phyloP scores from a whole-genome alignment of 306 rosid species.

The Boehmeria nivea region DNA sequence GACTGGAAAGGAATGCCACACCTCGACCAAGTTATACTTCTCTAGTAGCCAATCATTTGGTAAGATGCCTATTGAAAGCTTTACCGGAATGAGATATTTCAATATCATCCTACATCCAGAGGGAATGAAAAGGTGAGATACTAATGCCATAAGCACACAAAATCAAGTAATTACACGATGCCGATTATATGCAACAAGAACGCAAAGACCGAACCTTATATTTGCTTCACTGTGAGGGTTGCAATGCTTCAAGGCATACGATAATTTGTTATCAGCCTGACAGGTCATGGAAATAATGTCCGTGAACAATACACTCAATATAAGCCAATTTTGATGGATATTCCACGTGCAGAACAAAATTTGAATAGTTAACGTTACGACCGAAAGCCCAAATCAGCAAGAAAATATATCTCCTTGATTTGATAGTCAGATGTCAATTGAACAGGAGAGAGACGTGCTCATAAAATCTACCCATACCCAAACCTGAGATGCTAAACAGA shows the following conservation, averaged over 20 bases:
- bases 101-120: constrained; percentile 70
- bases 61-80: constrained; percentile 93
- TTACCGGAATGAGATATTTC: constrained; percentile 89
- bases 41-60: constrained; percentile 66
- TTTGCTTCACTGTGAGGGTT: constrained; percentile 72
- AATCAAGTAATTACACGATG: constrained; percentile 14
- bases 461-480: too few species aligned
- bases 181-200: constrained; percentile 36
- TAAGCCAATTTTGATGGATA: neutral
- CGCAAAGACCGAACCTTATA: constrained; percentile 80
- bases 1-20: constrained; percentile 27
- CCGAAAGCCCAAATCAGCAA: too few species aligned
- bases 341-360: too few species aligned
- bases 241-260: constrained; percentile 87
- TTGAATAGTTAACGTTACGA: too few species aligned
- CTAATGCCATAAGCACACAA: neutral
- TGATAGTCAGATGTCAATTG: too few species aligned
- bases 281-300: constrained; percentile 24
- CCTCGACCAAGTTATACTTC: constrained; percentile 79
- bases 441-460: too few species aligned
- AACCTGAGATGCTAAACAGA: neutral
- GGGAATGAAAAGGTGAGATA: constrained; percentile 16
- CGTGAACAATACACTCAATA: constrained; percentile 10
- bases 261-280: constrained; percentile 92
- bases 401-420: too few species aligned